A percentile compares a stretch with the other conserved stretches of the same genome.
Conservation (phyloP, 2,329 filamentous ascomycete genomes). For the Ophiostoma montium region DNA sequence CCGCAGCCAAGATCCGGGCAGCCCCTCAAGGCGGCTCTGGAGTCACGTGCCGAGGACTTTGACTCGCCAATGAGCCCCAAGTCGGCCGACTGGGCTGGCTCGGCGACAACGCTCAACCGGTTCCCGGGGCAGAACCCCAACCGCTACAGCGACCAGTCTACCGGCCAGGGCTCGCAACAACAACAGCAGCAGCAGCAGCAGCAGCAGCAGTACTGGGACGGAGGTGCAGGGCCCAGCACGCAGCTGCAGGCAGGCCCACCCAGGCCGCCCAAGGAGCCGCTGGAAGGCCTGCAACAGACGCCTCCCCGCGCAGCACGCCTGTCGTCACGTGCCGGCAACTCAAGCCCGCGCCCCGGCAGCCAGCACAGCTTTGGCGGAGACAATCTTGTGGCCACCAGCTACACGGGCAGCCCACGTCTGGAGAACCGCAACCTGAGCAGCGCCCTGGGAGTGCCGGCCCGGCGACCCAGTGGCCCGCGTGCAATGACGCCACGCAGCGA, state of each 20-base stretch:
- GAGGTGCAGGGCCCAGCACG: slow-evolving; percentile 18
- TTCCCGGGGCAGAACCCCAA: slow-evolving; percentile 31
- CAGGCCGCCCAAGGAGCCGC: slow-evolving; percentile 48
- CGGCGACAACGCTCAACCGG: slow-evolving; percentile 42
- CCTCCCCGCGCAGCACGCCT: slow-evolving; percentile 33
- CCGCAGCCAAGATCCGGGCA: slow-evolving; percentile 64
- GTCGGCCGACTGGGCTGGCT: slow-evolving; percentile 49
- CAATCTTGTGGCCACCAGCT: slow-evolving; percentile 26
- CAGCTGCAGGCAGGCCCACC: slow-evolving; percentile 26
- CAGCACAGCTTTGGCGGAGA: slow-evolving; percentile 30
- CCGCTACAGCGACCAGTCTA: slow-evolving; percentile 34
- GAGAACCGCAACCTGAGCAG: slow-evolving; percentile 45
- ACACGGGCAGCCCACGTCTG: slow-evolving; percentile 36
- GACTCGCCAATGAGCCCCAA: slow-evolving; percentile 44
- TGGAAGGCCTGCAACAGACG: slow-evolving; percentile 27
- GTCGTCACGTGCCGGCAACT: slow-evolving; percentile 33
- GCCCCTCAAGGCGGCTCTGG: slow-evolving; percentile 58
- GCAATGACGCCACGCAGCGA: slow-evolving; percentile 46
- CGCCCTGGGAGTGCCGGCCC: slow-evolving; percentile 35
- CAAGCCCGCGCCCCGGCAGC: slow-evolving; percentile 33
- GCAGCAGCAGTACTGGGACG: slow-evolving; percentile 29
- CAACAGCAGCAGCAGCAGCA: background rate
- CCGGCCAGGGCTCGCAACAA: slow-evolving; percentile 1
- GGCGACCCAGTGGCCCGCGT: slow-evolving; percentile 42
- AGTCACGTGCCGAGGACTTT: slow-evolving; percentile 55